phyloP scores from a whole-genome alignment of 2,329 filamentous ascomycete genomes.

The Plenodomus lindquistii region DNA sequence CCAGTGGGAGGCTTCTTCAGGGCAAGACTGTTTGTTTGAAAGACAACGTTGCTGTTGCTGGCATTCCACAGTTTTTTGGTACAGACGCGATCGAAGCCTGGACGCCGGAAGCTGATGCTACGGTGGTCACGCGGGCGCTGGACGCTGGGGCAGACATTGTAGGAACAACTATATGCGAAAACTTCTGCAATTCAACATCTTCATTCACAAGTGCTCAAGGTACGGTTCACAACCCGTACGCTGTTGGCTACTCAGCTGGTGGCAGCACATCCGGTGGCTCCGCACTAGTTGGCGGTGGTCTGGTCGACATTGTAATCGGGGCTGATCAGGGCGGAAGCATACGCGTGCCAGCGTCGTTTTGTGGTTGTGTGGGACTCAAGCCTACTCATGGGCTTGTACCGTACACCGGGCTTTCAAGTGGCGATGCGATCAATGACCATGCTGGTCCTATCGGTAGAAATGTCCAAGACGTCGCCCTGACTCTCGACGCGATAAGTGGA shows the following conservation, averaged over 20 bases:
- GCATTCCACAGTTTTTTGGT: constrained; percentile 58
- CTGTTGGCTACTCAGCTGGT: constrained; percentile 51
- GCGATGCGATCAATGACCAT: constrained; percentile 50
- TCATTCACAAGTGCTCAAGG: constrained; percentile 53
- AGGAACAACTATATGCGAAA: constrained; percentile 59
- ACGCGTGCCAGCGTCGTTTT: constrained; percentile 42
- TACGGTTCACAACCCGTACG: constrained; percentile 48
- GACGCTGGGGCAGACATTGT: constrained; percentile 56
- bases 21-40: constrained; percentile 58
- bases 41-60: constrained; percentile 60
- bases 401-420: constrained; percentile 52
- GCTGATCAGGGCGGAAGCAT: constrained; percentile 48
- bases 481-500: constrained; percentile 35
- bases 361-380: constrained; percentile 47
- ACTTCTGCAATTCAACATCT: constrained; percentile 55
- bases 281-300: constrained; percentile 48
- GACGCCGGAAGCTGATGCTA: constrained; percentile 58
- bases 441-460: constrained; percentile 39
- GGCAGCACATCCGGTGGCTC: constrained; percentile 53
- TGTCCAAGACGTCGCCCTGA: constrained; percentile 28
- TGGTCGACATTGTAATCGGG: constrained; percentile 45
- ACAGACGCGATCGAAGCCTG: constrained; percentile 54
- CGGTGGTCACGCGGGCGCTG: constrained; percentile 56
- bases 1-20: constrained; percentile 14
- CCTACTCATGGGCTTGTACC: constrained; percentile 56